phyloP scores from a whole-genome alignment of 371 early-diverging fungal species.

The Mortierella sp. region DNA sequence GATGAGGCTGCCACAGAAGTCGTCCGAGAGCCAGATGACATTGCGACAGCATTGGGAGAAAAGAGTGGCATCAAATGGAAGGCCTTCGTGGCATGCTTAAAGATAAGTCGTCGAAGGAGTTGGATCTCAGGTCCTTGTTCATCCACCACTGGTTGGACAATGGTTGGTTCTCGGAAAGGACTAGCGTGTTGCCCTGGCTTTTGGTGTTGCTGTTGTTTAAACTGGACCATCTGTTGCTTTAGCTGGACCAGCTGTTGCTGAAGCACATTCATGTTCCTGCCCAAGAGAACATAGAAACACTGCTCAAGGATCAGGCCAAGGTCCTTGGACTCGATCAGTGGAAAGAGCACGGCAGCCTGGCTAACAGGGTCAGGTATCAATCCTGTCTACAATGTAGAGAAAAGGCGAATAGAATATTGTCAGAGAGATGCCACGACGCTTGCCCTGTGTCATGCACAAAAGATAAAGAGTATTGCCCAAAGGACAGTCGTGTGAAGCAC shows the following conservation, averaged over 20 bases:
- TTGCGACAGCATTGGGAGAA: not conserved
- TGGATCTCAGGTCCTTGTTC: slow-evolving; percentile 21
- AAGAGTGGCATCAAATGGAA: slow-evolving; percentile 49
- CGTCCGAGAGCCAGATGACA: too few species aligned
- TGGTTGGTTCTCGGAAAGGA: not conserved
- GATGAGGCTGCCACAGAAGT: too few species aligned
- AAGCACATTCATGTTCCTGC: slow-evolving; percentile 32
- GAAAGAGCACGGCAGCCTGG: slow-evolving; percentile 39
- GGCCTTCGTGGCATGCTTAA: slow-evolving; percentile 44
- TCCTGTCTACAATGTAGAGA: slow-evolving; percentile 30
- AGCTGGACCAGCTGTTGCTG: slow-evolving; percentile 7
- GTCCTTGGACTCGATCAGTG: slow-evolving; percentile 39
- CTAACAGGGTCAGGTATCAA: slow-evolving; percentile 39
- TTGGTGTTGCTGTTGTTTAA: slow-evolving; percentile 2
- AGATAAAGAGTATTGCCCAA: too few species aligned
- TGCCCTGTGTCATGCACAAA: too few species aligned
- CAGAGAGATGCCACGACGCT: too few species aligned
- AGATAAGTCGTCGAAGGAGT: slow-evolving; percentile 32
- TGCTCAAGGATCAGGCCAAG: slow-evolving; percentile 44
- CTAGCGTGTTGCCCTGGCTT: not conserved
- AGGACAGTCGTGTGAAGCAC: too few species aligned
- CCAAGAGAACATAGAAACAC: slow-evolving; percentile 41
- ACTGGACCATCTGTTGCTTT: not conserved
- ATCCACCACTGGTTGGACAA: not conserved
- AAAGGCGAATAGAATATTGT: too few species aligned